Base-by-base conservation (phyloP, 2,329 filamentous ascomycete genomes). In the Stemphylium vesicarium region DNA sequence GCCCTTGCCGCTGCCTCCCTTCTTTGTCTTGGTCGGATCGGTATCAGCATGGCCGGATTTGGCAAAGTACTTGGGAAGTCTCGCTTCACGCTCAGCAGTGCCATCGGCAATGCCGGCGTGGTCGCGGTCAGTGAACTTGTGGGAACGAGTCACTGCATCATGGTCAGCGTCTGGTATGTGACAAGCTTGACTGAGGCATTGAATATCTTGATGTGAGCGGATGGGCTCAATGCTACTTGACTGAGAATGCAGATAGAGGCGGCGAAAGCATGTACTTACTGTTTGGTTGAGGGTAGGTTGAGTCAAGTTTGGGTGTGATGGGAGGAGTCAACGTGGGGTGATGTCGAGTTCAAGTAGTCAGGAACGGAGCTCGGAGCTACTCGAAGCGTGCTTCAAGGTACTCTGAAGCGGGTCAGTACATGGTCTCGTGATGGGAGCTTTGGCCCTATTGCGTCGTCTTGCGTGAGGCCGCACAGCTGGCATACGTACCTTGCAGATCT, bases 21-120 rank as follows among this genome's bases (percentile, higher is more conserved):
- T 99, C 88, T 99, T 99, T 74, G 90, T 88, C 83, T 96, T 95
- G 78, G 91, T 92, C 58, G 95, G 94, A 73, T 96, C 91, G 66
- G 84, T 82, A 72, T 92, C 92, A 69, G 86, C 82, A 73, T 89
- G 88, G 64, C 94, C 94, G 57, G 86, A 80, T 81, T 97, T 97
- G 78, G 86, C 92, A 77, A 98, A 98, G 85, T 90, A 98, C 73
- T 92, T 91, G 72, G 95, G 94, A 24, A 96, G 80, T 69, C 89
- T 85, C 65, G 95, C 89, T 62, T 89, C 84, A 50, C 86, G 82
- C 46, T 82, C 77, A 58, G 85, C 87, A 53, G 85, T 87, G 74
- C 89, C 90, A 69, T 95, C 90, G 64, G 89, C 88, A 65, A 91
- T 80, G 71, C 85, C 89, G 70, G 87, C 86, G 81, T 96, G 90